Conservation (phyloP, 176 grass and related monocot genomes). For the Dactylis glomerata region DNA sequence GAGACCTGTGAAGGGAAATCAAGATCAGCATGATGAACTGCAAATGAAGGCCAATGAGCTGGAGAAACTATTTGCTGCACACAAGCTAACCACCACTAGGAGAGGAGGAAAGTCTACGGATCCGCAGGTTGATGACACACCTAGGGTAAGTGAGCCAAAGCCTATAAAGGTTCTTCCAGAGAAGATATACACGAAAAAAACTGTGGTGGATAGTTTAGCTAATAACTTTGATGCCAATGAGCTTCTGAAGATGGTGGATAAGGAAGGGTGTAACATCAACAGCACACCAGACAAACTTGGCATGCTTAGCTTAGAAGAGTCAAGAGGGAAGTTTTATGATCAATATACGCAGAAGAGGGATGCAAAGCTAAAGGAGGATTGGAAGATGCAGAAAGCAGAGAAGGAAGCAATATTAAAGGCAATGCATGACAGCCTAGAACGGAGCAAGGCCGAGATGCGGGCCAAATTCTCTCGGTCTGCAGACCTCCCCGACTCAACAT, state of each 20-base stretch:
- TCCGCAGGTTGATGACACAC: conserved; percentile 43
- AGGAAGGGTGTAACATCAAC: conserved; percentile 36
- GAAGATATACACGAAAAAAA: conserved; percentile 40
- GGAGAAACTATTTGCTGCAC: conserved; percentile 90
- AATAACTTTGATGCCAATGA: conserved; percentile 56
- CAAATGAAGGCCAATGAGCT: conserved; percentile 90
- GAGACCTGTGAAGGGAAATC: conserved; percentile 62
- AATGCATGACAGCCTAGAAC: conserved; percentile 84
- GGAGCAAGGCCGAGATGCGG: conserved; percentile 78
- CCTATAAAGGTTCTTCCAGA: conserved; percentile 34
- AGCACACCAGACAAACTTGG: conserved; percentile 48
- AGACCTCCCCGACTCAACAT: conserved; percentile 33
- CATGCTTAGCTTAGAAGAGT: conserved; percentile 71
- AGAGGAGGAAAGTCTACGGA: conserved; percentile 58
- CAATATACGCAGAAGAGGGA: conserved; percentile 91
- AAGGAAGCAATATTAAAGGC: conserved; percentile 86
- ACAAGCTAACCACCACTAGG: conserved; percentile 69
- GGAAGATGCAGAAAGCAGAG: conserved; percentile 62
- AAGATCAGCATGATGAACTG: conserved; percentile 71
- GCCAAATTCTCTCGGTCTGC: conserved; percentile 63
- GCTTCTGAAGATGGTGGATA: conserved; percentile 72
- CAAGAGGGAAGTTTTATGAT: conserved; percentile 91
- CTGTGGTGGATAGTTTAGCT: conserved; percentile 44
- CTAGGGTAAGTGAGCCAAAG: conserved; percentile 48
- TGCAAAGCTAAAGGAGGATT: conserved; percentile 86